Percentiles rank a stretch among this genome's conserved stretches.
phyloP scores from a whole-genome alignment of 371 early-diverging fungal species.

The Mucor racemosus region DNA sequence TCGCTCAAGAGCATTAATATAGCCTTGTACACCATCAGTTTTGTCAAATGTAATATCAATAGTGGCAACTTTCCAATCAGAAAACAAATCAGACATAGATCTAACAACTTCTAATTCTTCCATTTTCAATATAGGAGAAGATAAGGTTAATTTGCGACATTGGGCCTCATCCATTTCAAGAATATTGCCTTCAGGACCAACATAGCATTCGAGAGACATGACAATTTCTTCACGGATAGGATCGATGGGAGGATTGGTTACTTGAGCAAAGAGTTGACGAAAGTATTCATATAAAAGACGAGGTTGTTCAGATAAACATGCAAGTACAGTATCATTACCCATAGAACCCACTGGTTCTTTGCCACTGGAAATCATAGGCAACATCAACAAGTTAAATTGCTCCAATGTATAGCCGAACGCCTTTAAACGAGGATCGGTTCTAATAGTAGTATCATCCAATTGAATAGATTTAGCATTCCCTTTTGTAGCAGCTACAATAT shows the following conservation, averaged over 20 bases:
- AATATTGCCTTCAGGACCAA: slow-evolving; percentile 96
- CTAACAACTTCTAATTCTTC: slow-evolving; percentile 82
- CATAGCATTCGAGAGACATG: slow-evolving; percentile 94
- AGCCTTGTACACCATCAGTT: slow-evolving; percentile 77
- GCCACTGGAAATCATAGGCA: slow-evolving; percentile 86
- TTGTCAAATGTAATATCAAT: slow-evolving; percentile 88
- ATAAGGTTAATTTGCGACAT: slow-evolving; percentile 76
- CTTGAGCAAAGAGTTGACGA: slow-evolving; percentile 96
- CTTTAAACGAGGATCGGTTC: slow-evolving; percentile 81
- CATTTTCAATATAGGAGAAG: slow-evolving; percentile 85
- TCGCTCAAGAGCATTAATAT: slow-evolving; percentile 79
- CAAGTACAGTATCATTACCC: slow-evolving; percentile 95
- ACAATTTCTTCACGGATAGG: slow-evolving; percentile 97
- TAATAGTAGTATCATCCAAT: slow-evolving; percentile 51
- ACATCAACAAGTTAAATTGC: slow-evolving; percentile 87
- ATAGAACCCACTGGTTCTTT: slow-evolving; percentile 97
- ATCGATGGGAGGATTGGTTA: slow-evolving; percentile 97
- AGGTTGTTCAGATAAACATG: slow-evolving; percentile 89
- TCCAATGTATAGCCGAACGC: slow-evolving; percentile 94
- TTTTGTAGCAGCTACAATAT: slow-evolving; percentile 44
- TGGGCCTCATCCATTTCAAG: slow-evolving; percentile 82
- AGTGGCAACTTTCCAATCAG: slow-evolving; percentile 81
- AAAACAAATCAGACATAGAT: slow-evolving; percentile 58
- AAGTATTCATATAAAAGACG: slow-evolving; percentile 95
- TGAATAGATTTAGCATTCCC: slow-evolving; percentile 13